Conservation (phyloP, 192 early-diverging fungal species). For the Linnemannia elongata region DNA sequence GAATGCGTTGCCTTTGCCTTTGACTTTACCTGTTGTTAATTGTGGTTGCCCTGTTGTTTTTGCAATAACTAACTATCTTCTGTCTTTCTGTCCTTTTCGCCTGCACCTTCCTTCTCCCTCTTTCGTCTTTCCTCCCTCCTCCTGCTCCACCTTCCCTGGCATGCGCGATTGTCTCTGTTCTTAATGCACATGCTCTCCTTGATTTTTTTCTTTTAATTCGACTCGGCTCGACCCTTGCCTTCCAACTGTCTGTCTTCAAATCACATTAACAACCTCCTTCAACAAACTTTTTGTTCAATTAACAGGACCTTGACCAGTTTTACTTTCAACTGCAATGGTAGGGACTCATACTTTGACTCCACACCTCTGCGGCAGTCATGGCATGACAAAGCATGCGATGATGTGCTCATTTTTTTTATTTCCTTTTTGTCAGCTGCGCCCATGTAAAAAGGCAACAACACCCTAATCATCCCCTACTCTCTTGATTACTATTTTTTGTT, state of each 20-base stretch:
- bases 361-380: neutral
- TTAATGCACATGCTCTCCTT: neutral
- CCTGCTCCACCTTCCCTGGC: neutral
- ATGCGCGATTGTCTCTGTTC: neutral
- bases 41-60: neutral
- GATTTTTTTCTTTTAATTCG: slow-evolving; percentile 3
- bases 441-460: neutral
- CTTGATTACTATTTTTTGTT: neutral
- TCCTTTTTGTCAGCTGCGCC: neutral
- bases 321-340: slow-evolving; percentile 57
- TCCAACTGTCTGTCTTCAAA: neutral
- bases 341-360: neutral
- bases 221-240: neutral
- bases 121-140: neutral
- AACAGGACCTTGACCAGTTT: slow-evolving; percentile 53
- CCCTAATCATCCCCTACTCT: neutral
- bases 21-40: neutral
- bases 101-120: neutral
- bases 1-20: neutral
- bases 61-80: neutral
- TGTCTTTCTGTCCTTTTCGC: too few relatives aligned
- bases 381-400: too few relatives aligned
- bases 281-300: neutral
- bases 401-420: neutral
- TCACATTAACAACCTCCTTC: neutral